Evolutionary conservation across 345 rosid genomes (phyloP).

Genomic region (Durio zibethinus): DNA sequence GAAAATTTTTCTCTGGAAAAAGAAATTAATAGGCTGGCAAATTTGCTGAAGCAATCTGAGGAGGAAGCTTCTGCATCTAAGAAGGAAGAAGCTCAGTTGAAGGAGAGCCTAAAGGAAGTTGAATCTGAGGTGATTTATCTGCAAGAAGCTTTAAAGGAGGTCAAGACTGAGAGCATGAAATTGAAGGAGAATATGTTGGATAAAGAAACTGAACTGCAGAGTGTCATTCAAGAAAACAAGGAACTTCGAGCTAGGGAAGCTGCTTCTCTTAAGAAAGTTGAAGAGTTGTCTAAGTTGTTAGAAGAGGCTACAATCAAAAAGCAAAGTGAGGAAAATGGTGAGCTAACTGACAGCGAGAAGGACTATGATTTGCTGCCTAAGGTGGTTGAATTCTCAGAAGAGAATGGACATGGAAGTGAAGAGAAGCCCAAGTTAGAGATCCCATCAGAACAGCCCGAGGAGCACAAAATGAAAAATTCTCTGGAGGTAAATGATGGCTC

Average conservation of each 20-base stretch:
- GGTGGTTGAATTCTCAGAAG: constrained; percentile 87
- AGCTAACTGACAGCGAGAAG: constrained; percentile 75
- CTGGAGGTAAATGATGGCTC: constrained; percentile 35
- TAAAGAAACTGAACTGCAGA: constrained; percentile 79
- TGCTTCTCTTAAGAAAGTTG: constrained; percentile 53
- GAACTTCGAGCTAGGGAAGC: constrained; percentile 65
- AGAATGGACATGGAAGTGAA: constrained; percentile 78
- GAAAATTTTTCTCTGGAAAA: constrained; percentile 59
- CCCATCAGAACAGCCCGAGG: constrained; percentile 37
- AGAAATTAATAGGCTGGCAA: constrained; percentile 62
- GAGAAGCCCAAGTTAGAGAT: constrained; percentile 51
- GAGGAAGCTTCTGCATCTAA: constrained; percentile 65
- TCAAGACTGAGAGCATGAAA: constrained; percentile 61
- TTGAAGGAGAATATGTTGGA: constrained; percentile 65
- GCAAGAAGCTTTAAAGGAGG: constrained; percentile 71
- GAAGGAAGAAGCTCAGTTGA: constrained; percentile 67
- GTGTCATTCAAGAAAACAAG: constrained; percentile 62
- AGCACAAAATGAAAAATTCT: constrained; percentile 36
- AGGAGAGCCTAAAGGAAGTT: constrained; percentile 65
- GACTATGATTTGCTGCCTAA: constrained; percentile 92
- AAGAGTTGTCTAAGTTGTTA: constrained; percentile 73
- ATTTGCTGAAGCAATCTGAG: constrained; percentile 63
- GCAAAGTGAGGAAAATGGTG: constrained; percentile 61
- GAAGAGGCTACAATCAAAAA: constrained; percentile 69
- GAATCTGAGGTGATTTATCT: constrained; percentile 76